A percentile compares a stretch with the other conserved stretches of the same genome.
Conservation (phyloP, 2,329 filamentous ascomycete genomes). For the Magnaporthiopsis rhizophila region DNA sequence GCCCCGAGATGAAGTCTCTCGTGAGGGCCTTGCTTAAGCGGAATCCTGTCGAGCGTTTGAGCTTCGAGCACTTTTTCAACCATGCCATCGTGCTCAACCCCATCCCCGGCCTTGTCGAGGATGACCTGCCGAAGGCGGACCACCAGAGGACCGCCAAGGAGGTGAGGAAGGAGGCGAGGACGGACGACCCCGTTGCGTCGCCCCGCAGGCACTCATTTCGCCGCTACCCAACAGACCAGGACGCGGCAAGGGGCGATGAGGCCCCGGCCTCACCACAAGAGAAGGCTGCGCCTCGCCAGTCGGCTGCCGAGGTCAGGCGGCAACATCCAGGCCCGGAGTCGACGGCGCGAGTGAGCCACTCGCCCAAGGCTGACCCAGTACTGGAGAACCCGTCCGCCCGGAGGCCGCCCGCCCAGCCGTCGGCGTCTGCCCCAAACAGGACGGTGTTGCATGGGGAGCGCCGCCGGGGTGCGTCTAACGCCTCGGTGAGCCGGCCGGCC, state of each 20-base stretch:
- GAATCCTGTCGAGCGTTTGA: conserved; percentile 75
- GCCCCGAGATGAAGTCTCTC: conserved; percentile 68
- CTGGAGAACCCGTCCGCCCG: conserved; percentile 44
- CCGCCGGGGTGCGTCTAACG: conserved; percentile 31
- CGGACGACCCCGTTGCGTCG: conserved; percentile 21
- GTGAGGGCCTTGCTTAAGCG: conserved; percentile 77
- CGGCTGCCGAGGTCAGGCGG: conserved; percentile 15
- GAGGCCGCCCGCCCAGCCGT: conserved; percentile 36
- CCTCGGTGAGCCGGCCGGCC: conserved; percentile 25
- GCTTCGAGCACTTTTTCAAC: conserved; percentile 77
- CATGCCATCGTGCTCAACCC: conserved; percentile 63
- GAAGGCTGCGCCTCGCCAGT: conserved; percentile 35
- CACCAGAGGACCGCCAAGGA: conserved; percentile 26
- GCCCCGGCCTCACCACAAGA: conserved; percentile 32
- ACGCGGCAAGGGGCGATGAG: conserved; percentile 25
- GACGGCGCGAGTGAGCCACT: conserved; percentile 28
- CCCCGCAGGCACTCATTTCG: conserved; percentile 29
- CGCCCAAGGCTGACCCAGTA: conserved; percentile 35
- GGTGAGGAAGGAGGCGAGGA: conserved; percentile 20
- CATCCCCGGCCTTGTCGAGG: conserved; percentile 74
- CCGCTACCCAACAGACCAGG: conserved; percentile 31
- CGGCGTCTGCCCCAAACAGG: conserved; percentile 40
- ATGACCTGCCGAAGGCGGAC: conserved; percentile 52
- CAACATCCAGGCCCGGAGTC: conserved; percentile 15
- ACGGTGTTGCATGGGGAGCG: conserved; percentile 26